Percentiles rank a stretch among this genome's conserved stretches.
phyloP scores from a whole-genome alignment of 2,329 filamentous ascomycete species.

The Penicillium nordicum region DNA sequence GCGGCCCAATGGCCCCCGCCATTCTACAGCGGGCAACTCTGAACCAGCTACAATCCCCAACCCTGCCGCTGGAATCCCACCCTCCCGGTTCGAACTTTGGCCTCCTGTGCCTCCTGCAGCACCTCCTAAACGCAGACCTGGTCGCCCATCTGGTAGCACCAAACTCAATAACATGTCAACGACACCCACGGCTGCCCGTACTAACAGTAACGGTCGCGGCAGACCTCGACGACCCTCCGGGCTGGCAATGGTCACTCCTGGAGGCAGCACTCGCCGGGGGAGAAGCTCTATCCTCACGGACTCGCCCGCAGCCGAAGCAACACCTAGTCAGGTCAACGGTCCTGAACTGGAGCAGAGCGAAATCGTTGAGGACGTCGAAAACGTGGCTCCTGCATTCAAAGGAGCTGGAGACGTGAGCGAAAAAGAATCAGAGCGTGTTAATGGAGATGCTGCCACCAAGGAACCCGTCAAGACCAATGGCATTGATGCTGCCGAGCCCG shows the following conservation, averaged over 20 bases:
- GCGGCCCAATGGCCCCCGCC: slow-evolving; percentile 28
- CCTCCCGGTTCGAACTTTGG: slow-evolving; percentile 44
- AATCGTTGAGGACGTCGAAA: slow-evolving; percentile 10
- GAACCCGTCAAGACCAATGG: slow-evolving; percentile 14
- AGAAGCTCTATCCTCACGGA: slow-evolving; percentile 35
- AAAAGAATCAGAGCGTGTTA: slow-evolving; percentile 2
- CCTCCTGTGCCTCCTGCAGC: slow-evolving; percentile 40
- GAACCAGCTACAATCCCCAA: slow-evolving; percentile 20
- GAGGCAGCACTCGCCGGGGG: slow-evolving; percentile 33
- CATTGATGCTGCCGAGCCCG: background rate
- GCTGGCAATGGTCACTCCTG: slow-evolving; percentile 31
- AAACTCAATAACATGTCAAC: slow-evolving; percentile 22
- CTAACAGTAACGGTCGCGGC: slow-evolving; percentile 35
- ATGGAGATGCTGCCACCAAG: slow-evolving; percentile 9
- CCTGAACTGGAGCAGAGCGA: slow-evolving; percentile 13
- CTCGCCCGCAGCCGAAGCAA: slow-evolving; percentile 28
- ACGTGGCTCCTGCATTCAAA: slow-evolving; percentile 4
- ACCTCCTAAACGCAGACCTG: slow-evolving; percentile 34
- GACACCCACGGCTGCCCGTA: slow-evolving; percentile 35
- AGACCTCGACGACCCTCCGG: slow-evolving; percentile 36
- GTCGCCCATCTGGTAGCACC: slow-evolving; percentile 38
- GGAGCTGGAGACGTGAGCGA: slow-evolving; percentile 7
- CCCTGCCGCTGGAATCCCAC: slow-evolving; percentile 38
- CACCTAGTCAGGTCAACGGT: slow-evolving; percentile 24
- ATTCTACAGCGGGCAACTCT: slow-evolving; percentile 12